Evolutionary conservation across 805 yeast genomes (phyloP), one percentile per base, ranked within the genome.

Genomic region (Saccharomycopsis sp.): DNA sequence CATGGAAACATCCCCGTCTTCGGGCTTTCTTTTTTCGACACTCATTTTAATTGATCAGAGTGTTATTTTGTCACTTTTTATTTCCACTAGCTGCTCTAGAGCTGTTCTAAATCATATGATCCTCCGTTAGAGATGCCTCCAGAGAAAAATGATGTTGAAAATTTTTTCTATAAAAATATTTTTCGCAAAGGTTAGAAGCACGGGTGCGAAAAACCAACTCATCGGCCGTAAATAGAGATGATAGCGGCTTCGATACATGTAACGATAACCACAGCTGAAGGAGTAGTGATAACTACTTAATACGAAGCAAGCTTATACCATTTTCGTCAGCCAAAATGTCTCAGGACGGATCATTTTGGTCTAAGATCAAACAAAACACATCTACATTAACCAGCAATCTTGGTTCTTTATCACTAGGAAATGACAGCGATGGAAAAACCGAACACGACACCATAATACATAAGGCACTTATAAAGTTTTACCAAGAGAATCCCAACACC

Each of bases 351-450:
- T 44, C 49, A 9, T 56, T 59, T 23, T 61, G 63, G 63, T 25
- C 52, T 3, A 61, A 57, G 35, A 41, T 61, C 34, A 56, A 58
- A 41, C 53, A 61, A 52, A 59, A 59, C 23, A 55, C 62, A 3
- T 25, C 55, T 9, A 49, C 47, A 9, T 38, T 59, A 5, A 61
- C 60, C 35, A 54, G 20, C 17, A 56, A 50, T 47, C 12, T 61
- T 7, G 47, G 60, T 8, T 44, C 25, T 24, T 29, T 58, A 8
- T 56, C 61, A 3, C 24, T 57, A 3, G 44, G 53, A 1, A 54
- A 62, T 34, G 64, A 62, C 24, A 55, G 55, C n/a, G 64, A 62
- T 52, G 64, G 64, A 5, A 57, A 62, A 19, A 44, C 55, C 15
- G 56, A 52, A 47, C 17, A 57, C 38, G 62, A 62, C 17, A 59